These are phyloP conservation scores for Meripilus lineatus DNA, from an alignment of 1,284 basidiomycete genomes.

Conservation along the genomic window DNA sequence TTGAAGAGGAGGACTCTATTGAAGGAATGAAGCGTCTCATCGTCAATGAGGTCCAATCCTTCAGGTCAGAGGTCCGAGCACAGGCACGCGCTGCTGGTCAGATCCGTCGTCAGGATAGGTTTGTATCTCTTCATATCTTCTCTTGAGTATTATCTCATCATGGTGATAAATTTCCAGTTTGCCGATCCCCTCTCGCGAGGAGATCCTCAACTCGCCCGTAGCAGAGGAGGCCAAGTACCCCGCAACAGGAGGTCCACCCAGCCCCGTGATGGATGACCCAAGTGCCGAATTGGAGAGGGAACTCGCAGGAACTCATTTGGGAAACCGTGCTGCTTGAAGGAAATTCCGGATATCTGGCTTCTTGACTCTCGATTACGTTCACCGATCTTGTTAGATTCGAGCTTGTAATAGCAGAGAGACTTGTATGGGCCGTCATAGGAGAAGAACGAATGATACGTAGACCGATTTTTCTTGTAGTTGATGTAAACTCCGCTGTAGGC, in stretches of 20 bases:
- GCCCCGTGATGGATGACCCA: constrained; percentile 77
- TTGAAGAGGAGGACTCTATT: constrained; percentile 94
- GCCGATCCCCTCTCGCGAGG: constrained; percentile 73
- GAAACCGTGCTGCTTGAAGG: too few relatives aligned
- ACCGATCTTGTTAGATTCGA: too few relatives aligned
- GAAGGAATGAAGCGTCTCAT: constrained; percentile 98
- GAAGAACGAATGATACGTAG: too few relatives aligned
- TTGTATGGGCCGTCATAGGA: too few relatives aligned
- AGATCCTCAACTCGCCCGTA: constrained; percentile 73
- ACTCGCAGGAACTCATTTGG: constrained; percentile 67
- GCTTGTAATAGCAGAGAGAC: too few relatives aligned
- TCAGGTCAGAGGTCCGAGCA: constrained; percentile 80
- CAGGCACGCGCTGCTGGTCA: constrained; percentile 69
- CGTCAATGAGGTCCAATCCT: constrained; percentile 88
- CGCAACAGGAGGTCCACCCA: constrained; percentile 53
- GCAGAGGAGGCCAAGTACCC: constrained; percentile 65
- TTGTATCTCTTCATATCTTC: constrained; percentile 10
- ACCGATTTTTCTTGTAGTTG: too few relatives aligned
- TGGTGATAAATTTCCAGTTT: constrained; percentile 37
- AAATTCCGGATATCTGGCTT: too few relatives aligned
- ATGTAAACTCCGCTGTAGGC: too few relatives aligned
- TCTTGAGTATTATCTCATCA: background rate
- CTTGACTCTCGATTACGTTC: too few relatives aligned
- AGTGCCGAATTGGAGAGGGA: constrained; percentile 84
- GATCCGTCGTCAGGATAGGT: constrained; percentile 73